Evolutionary conservation across 768 basidiomycete species (phyloP).

Genomic region (Leccinum subtestaceum): DNA sequence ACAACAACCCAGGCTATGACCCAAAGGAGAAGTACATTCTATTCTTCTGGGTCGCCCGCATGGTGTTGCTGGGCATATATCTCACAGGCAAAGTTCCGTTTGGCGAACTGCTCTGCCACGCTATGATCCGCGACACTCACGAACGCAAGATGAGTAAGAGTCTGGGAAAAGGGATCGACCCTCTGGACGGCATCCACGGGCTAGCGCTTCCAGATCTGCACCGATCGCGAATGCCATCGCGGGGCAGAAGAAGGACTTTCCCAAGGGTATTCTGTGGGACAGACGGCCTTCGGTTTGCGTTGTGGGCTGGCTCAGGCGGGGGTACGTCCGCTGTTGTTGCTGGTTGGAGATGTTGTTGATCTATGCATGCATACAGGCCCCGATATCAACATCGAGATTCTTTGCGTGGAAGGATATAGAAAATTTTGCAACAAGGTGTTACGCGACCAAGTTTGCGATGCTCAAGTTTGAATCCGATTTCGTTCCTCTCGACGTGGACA

Average conservation of each 20-base stretch:
- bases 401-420: conserved; percentile 92
- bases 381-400: conserved; percentile 95
- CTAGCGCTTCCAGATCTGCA: conserved; percentile 52
- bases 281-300: conserved; percentile 90
- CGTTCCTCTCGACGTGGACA: conserved; percentile 43
- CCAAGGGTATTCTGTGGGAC: conserved; percentile 99
- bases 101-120: conserved; percentile 89
- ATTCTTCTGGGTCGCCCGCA: conserved; percentile 99
- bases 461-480: conserved; percentile 47
- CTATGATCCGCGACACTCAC: conserved; percentile 98
- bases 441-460: conserved; percentile 27
- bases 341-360: not conserved
- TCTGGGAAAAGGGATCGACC: conserved; percentile 96
- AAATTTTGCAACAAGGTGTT: conserved; percentile 85
- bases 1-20: too few species aligned
- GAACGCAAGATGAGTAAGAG: conserved; percentile 99
- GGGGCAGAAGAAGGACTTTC: conserved; percentile 84
- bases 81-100: conserved; percentile 93
- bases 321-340: conserved; percentile 36
- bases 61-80: conserved; percentile 89
- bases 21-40: conserved; percentile 54
- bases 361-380: conserved; percentile 54
- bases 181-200: conserved; percentile 86
- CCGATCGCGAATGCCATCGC: conserved; percentile 78
- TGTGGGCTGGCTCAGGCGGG: conserved; percentile 93